phyloP scores from a whole-genome alignment of 345 rosid genomes.

The Eucalyptus cloeziana region DNA sequence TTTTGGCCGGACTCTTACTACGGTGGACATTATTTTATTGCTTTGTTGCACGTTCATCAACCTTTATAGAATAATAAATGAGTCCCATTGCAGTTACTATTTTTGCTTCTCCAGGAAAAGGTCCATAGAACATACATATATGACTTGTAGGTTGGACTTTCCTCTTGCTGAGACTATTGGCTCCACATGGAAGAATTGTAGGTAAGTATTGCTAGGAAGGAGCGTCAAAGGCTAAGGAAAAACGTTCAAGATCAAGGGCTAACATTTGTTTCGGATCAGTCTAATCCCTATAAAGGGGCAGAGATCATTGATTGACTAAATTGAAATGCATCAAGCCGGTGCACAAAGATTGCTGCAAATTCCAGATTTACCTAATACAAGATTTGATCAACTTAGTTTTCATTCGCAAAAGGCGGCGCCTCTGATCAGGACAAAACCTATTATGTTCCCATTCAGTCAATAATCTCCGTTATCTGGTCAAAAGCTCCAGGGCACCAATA shows the following conservation, averaged over 20 bases:
- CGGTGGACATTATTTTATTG: not conserved
- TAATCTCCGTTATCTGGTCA: not conserved
- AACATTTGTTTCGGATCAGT: not conserved
- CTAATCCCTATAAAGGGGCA: not conserved
- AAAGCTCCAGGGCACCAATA: not conserved
- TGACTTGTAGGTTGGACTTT: not conserved
- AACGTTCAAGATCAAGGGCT: not conserved
- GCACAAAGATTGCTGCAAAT: not conserved
- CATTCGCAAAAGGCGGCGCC: not conserved
- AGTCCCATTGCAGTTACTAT: not conserved
- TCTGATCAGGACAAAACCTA: not conserved
- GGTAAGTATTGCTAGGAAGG: not conserved
- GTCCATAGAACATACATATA: not conserved
- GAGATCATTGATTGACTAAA: not conserved
- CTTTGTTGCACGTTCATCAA: not conserved
- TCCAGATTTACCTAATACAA: not conserved
- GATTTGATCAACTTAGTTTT: not conserved
- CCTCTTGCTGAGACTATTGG: not conserved
- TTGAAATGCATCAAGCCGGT: not conserved
- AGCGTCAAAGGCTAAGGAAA: not conserved
- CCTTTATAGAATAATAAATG: not conserved
- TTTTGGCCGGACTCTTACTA: not conserved
- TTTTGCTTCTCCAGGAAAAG: not conserved
- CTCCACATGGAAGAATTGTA: not conserved
- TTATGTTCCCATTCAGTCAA: not conserved